A percentile compares a stretch with the other conserved stretches of the same genome.
These are phyloP conservation scores for Chenopodium formosanum DNA, from an alignment of 148 eudicot species.

Conservation along the genomic window DNA sequence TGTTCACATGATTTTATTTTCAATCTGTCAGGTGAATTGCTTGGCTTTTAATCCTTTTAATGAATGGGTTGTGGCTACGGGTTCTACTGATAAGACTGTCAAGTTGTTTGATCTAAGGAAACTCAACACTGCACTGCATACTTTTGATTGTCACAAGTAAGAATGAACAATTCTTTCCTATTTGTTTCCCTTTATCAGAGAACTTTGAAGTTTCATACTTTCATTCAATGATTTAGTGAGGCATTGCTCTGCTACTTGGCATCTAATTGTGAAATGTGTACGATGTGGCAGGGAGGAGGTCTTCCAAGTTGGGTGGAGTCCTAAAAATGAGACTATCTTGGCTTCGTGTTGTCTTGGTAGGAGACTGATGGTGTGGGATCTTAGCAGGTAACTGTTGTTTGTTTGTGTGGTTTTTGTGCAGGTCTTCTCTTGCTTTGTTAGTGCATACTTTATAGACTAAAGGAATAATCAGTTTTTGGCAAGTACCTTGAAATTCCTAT, in stretches of 20 bases:
- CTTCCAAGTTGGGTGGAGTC: conserved; percentile 95
- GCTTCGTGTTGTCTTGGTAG: conserved; percentile 97
- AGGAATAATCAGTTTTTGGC: background rate
- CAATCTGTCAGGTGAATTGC: conserved; percentile 55
- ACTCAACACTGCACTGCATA: conserved; percentile 52
- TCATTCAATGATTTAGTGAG: background rate
- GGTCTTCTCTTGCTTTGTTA: background rate
- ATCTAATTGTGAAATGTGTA: conserved; percentile 14
- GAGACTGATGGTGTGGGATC: conserved; percentile 95
- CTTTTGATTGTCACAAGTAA: conserved; percentile 92
- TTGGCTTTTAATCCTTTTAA: conserved; percentile 81
- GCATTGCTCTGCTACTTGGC: background rate
- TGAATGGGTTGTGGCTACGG: conserved; percentile 78
- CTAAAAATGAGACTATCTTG: conserved; percentile 79
- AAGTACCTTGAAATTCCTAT: background rate
- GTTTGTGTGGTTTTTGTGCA: background rate
- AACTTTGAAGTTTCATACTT: background rate
- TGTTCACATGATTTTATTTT: conserved; percentile 3
- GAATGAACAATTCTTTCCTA: background rate
- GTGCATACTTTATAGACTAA: background rate
- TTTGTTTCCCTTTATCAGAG: background rate
- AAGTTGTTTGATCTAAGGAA: conserved; percentile 64
- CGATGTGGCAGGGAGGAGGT: conserved; percentile 68
- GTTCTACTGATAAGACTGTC: conserved; percentile 73
- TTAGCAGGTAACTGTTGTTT: conserved; percentile 68